Evolutionary conservation across 352 stramenopile species (phyloP).

Genomic region (Pythium periplocum): DNA sequence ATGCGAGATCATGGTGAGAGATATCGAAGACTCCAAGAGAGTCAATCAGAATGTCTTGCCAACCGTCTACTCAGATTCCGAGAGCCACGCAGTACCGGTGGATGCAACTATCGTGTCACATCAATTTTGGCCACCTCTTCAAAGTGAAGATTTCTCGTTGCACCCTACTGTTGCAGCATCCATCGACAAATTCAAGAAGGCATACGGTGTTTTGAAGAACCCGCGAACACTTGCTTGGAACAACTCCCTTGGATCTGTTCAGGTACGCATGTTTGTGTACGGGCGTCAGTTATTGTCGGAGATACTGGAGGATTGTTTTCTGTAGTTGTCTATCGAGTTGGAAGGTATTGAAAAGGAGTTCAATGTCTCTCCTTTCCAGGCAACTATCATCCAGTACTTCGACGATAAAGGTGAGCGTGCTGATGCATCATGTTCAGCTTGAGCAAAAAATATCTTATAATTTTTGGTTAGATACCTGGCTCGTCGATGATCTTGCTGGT

Average conservation of each 20-base stretch:
- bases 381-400: slow-evolving; percentile 94
- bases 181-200: slow-evolving; percentile 85
- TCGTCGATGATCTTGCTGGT: slow-evolving; percentile 46
- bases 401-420: slow-evolving; percentile 76
- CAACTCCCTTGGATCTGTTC: slow-evolving; percentile 89
- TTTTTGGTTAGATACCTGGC: slow-evolving; percentile 38
- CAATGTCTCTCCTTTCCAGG: slow-evolving; percentile 90
- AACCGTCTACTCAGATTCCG: slow-evolving; percentile 14
- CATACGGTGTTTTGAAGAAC: slow-evolving; percentile 93
- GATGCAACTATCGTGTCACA: slow-evolving; percentile 95
- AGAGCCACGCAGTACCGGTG: slow-evolving; percentile 19
- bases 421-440: neutral
- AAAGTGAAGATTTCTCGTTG: slow-evolving; percentile 89
- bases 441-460: neutral
- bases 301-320: no score
- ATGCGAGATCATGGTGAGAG: slow-evolving; percentile 98
- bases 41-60: slow-evolving; percentile 89
- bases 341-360: slow-evolving; percentile 78
- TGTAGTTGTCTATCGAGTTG: slow-evolving; percentile 84
- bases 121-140: slow-evolving; percentile 97
- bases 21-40: slow-evolving; percentile 96
- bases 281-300: no score
- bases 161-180: slow-evolving; percentile 78
- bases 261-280: slow-evolving; percentile 37
- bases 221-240: slow-evolving; percentile 93